Base-by-base conservation (phyloP, 2,329 filamentous ascomycete species). In the Epichloe bromicola region DNA sequence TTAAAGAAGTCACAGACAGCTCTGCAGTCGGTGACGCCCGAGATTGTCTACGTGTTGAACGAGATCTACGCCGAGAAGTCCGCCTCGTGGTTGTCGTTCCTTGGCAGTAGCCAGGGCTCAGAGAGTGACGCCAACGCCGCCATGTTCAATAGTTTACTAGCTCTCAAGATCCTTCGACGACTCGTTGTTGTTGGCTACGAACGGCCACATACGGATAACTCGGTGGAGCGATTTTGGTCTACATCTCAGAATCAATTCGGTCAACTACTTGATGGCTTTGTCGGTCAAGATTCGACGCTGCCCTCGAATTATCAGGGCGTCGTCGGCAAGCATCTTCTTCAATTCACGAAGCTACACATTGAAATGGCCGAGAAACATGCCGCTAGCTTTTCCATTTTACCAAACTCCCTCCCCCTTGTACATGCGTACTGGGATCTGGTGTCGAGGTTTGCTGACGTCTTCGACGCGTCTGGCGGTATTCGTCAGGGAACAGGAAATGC, bases 291-390 rank as follows among this genome's bases (percentile, higher is more conserved):
- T 47, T 74, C 74, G n/a, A 68, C 71, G 5, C 65, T 78, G 3
- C 67, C 83, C 2, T 65, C 73, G 4, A 66, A 70, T 4, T 75
- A 81, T 23, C 77, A 79, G 53, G 77, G 76, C 37, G 63, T 85
- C 23, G 71, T 95, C n/a, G 86, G 86, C 57, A 94, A 89, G 63
- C 90, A 96, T 62, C 73, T 95, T 2, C 70, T 96, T 41, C 90
- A 97, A 62, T 83, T 97, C 47, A 83, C 90, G 3, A 98, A 97
- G 67, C 72, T 98, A 3, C 93, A 97, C 63, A 75, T 94, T 39
- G 83, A 88, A 51, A 91, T 97, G 83, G 82, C 88, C 1, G 80
- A 80, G 47, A 70, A 74, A 5, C 89, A 95, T 63, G 82, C 90
- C 1, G 83, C 86, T 3, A 86, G 88, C 50, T 97, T 96, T 65